Percentiles rank a stretch among this genome's conserved stretches.
These are phyloP conservation scores for Botrytis elliptica DNA, from an alignment of 2,329 filamentous ascomycete species.

Conservation along the genomic window DNA sequence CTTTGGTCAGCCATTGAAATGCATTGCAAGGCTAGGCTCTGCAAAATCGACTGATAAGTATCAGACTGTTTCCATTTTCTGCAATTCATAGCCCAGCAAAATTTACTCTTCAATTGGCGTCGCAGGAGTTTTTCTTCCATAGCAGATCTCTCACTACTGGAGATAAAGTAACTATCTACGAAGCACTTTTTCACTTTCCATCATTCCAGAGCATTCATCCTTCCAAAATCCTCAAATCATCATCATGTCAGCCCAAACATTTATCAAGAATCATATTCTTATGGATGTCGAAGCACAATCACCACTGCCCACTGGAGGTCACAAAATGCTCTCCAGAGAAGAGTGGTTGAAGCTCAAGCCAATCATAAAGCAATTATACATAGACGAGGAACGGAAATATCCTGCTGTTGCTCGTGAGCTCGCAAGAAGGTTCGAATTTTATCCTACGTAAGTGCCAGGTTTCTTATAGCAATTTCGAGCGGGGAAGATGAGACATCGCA, in stretches of 20 bases:
- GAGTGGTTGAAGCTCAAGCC: slow-evolving; percentile 13
- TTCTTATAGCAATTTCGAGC: too few species aligned
- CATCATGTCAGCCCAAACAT: not conserved
- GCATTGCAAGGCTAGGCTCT: not conserved
- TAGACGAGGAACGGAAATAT: not conserved
- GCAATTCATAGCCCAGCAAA: not conserved
- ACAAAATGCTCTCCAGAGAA: not conserved
- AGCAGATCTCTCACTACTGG: not conserved
- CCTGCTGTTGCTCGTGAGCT: not conserved
- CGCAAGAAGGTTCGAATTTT: not conserved
- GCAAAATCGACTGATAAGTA: not conserved
- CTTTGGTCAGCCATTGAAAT: not conserved
- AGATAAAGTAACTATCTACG: not conserved
- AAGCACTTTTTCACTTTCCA: not conserved
- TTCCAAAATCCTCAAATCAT: not conserved
- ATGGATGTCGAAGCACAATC: not conserved
- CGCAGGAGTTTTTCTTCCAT: not conserved
- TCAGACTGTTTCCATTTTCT: not conserved
- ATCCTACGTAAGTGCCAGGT: not conserved
- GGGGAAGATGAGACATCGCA: not conserved
- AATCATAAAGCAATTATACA: slow-evolving; percentile 4
- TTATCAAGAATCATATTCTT: not conserved
- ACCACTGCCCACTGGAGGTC: fast-evolving
- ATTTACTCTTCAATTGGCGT: not conserved
- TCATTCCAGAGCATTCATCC: not conserved